A percentile compares a stretch with the other conserved stretches of the same genome.
phyloP scores from a whole-genome alignment of 2,329 filamentous ascomycete species.

The Colletotrichum godetiae region DNA sequence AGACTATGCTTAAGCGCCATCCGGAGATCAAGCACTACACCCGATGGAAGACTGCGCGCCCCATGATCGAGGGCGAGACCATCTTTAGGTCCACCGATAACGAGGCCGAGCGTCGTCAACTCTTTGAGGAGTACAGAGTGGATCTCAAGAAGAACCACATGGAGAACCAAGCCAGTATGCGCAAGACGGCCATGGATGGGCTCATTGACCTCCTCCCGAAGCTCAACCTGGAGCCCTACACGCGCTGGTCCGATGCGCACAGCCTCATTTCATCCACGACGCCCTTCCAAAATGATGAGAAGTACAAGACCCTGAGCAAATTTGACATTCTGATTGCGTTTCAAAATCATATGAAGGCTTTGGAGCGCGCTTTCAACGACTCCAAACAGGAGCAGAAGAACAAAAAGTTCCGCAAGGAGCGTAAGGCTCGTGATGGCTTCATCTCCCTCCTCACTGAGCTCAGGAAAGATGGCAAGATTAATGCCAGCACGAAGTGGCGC shows the following conservation, averaged over 20 bases:
- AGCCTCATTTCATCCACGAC: slow-evolving; percentile 81
- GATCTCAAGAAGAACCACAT: slow-evolving; percentile 84
- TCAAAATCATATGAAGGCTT: slow-evolving; percentile 91
- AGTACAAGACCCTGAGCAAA: slow-evolving; percentile 86
- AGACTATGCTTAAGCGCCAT: slow-evolving; percentile 94
- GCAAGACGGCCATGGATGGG: slow-evolving; percentile 86
- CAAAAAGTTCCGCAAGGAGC: slow-evolving; percentile 81
- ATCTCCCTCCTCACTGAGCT: slow-evolving; percentile 80
- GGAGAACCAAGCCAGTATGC: slow-evolving; percentile 77
- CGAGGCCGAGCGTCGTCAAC: slow-evolving; percentile 86
- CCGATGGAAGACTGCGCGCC: slow-evolving; percentile 94
- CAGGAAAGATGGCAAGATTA: slow-evolving; percentile 81
- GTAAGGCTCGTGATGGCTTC: slow-evolving; percentile 87
- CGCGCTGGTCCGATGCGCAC: slow-evolving; percentile 92
- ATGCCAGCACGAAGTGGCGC: slow-evolving; percentile 91
- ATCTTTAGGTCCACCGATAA: slow-evolving; percentile 93
- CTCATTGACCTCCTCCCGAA: slow-evolving; percentile 81
- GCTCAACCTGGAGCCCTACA: slow-evolving; percentile 90
- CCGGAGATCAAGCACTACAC: slow-evolving; percentile 98
- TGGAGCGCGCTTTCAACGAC: slow-evolving; percentile 94
- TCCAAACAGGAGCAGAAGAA: slow-evolving; percentile 88
- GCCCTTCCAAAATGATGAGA: slow-evolving; percentile 82
- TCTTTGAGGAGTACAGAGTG: slow-evolving; percentile 93
- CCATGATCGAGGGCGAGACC: slow-evolving; percentile 94
- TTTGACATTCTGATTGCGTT: slow-evolving; percentile 93